Base-by-base conservation (phyloP, 768 basidiomycete genomes). In the Candolleomyces eurysporus region DNA sequence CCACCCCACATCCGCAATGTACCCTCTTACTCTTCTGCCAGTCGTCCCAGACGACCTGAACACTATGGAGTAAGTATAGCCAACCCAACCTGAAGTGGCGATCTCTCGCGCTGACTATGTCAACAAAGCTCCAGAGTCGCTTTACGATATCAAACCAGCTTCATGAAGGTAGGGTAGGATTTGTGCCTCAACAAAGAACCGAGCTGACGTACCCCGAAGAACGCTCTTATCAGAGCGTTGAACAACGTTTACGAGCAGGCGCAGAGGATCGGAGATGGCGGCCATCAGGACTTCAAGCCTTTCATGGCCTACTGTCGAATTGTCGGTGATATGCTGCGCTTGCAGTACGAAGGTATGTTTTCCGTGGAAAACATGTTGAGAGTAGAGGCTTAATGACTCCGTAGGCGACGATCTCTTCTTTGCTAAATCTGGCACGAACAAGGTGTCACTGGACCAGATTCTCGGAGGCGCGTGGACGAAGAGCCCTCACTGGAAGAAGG, bases 401-500 rank as follows among this genome's bases (percentile, higher is more conserved):
- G 17, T 51, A 72, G 71, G 71, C 39, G 72, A 73, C 58, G 65
- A 68, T 48, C 43, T 66, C 7, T 73, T 74, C 60, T 66, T 72
- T n/a, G 64, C 61, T 5, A 58, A 3, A 11, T 57, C 43, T 26
- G 60, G 64, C 19, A 50, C 61, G 4, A 21, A 60, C n/a, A 61
- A 59, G 42, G 60, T 31, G n/a, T 57, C 63, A n/a, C 46, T 68
- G 13, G 49, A 50, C n/a, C 62, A 61, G 5, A 56, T 63, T 31
- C 61, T 68, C 8, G 64, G 62, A 2, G 36, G 30, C 22, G 58
- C 53, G 31, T 66, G 61, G 46, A 58, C 60, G 5, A 39, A 26
- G 26, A 59, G 51, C 53, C 55, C 59, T 21, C 22, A 32, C 6
- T 51, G 22, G 39, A 48, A 42, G 17, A 57, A 39, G 13, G 46